Conservation (phyloP, 2,329 filamentous ascomycete species). For the Sporothrix dimorphospora region DNA sequence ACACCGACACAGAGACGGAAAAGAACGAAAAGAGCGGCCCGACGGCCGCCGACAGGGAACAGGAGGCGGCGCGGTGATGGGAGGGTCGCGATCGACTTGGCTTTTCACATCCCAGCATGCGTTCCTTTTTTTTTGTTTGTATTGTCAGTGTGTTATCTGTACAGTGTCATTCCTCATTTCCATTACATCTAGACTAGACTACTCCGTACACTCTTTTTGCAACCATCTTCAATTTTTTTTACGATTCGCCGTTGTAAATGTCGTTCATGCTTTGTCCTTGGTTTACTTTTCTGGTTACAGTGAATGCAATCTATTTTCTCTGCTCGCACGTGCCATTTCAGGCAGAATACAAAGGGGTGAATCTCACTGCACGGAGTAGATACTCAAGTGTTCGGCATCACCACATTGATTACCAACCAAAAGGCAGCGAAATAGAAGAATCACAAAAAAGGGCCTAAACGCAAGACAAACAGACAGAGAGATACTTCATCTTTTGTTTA, state of each 20-base stretch:
- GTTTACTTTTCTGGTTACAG: neutral
- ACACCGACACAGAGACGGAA: neutral
- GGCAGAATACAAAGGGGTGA: neutral
- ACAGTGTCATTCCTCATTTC: neutral
- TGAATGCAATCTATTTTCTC: neutral
- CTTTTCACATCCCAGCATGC: neutral
- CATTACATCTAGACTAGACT: conserved; percentile 19
- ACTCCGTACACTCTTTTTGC: conserved; percentile 13
- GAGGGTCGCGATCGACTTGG: neutral
- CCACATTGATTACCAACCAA: neutral
- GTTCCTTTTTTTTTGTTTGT: neutral
- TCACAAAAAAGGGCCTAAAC: neutral
- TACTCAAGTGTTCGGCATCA: too few relatives aligned
- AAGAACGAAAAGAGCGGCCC: neutral
- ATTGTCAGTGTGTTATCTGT: neutral
- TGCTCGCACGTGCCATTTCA: neutral
- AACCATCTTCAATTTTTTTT: neutral
- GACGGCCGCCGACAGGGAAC: neutral
- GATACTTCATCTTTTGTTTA: neutral
- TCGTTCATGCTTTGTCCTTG: neutral
- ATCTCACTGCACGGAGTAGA: too few relatives aligned
- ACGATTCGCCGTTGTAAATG: neutral
- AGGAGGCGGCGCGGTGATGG: neutral
- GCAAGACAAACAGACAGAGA: neutral
- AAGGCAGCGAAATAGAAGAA: neutral